A percentile compares a stretch with the other conserved stretches of the same genome.
These are phyloP conservation scores for Trypanosoma lewisi DNA, from an alignment of 208 protist species.

Conservation along the genomic window DNA sequence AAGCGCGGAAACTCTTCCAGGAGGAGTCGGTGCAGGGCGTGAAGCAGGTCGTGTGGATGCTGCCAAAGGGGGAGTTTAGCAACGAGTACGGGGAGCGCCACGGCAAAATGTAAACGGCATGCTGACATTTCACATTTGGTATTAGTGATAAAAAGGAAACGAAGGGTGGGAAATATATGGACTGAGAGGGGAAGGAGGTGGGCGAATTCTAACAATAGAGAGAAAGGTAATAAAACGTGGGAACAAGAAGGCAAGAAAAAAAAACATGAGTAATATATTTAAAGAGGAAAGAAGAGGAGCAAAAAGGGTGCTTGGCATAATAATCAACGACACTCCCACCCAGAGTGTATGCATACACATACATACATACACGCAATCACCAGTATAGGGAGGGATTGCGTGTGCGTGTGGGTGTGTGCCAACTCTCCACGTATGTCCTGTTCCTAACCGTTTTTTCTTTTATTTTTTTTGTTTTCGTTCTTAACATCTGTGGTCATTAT, in stretches of 20 bases:
- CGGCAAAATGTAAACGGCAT: slow-evolving; percentile 12
- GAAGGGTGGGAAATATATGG: background rate
- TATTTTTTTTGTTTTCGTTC: no score
- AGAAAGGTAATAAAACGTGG: slow-evolving; percentile 2
- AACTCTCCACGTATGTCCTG: background rate
- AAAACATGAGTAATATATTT: background rate
- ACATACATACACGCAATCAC: background rate
- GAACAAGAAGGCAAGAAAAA: background rate
- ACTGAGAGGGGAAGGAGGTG: background rate
- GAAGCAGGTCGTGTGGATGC: slow-evolving; percentile 83
- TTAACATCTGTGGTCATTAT: background rate
- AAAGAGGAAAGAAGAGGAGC: background rate
- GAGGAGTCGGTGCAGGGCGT: slow-evolving; percentile 81
- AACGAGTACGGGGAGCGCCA: slow-evolving; percentile 66
- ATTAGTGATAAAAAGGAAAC: slow-evolving; percentile 3
- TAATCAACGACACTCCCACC: background rate
- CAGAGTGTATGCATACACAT: background rate
- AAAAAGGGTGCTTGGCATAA: background rate
- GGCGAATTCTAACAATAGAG: background rate
- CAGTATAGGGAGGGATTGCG: no score
- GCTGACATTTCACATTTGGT: background rate
- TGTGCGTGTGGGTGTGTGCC: no score
- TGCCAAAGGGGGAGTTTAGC: slow-evolving; percentile 49
- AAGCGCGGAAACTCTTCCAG: slow-evolving; percentile 53
- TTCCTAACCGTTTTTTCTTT: no score